A percentile compares a stretch with the other conserved stretches of the same genome.
Conservation (phyloP, 306 rosid species). For the Vigna unguiculata region DNA sequence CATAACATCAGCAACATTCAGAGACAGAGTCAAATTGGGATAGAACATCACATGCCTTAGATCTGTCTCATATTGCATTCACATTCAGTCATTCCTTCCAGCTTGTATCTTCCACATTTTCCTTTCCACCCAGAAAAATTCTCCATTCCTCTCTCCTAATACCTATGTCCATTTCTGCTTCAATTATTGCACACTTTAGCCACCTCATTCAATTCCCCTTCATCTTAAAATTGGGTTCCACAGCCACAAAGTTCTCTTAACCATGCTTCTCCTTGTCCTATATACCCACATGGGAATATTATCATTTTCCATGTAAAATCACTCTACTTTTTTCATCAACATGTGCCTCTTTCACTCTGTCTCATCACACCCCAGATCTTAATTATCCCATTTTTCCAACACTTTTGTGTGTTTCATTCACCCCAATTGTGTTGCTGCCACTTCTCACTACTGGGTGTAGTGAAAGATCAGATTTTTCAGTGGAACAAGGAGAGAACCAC, state of each 20-base stretch:
- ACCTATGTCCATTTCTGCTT: conserved; percentile 37
- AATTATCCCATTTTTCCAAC: conserved; percentile 30
- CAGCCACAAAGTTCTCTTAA: conserved; percentile 51
- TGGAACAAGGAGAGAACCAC: conserved; percentile 35
- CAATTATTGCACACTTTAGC: conserved; percentile 39
- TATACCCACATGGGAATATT: conserved; percentile 39
- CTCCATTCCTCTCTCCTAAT: conserved; percentile 3
- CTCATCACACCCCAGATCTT: conserved; percentile 56
- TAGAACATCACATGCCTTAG: conserved; percentile 69
- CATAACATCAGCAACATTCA: not conserved
- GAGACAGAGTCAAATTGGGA: conserved; percentile 48
- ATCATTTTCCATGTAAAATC: not conserved
- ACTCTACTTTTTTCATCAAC: conserved; percentile 33
- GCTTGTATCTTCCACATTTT: conserved; percentile 36
- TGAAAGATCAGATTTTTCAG: conserved; percentile 28
- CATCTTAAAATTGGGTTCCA: conserved; percentile 48
- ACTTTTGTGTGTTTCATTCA: conserved; percentile 6
- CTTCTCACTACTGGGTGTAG: not conserved
- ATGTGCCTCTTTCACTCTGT: conserved; percentile 20
- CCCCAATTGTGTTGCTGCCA: conserved; percentile 1
- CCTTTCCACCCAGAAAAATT: conserved; percentile 33
- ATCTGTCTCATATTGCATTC: conserved; percentile 65
- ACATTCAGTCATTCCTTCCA: conserved; percentile 47
- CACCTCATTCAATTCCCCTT: conserved; percentile 38
- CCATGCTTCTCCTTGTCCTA: conserved; percentile 60